These are phyloP conservation scores for Trametes cingulata DNA, from an alignment of 768 basidiomycete species.

Conservation along the genomic window DNA sequence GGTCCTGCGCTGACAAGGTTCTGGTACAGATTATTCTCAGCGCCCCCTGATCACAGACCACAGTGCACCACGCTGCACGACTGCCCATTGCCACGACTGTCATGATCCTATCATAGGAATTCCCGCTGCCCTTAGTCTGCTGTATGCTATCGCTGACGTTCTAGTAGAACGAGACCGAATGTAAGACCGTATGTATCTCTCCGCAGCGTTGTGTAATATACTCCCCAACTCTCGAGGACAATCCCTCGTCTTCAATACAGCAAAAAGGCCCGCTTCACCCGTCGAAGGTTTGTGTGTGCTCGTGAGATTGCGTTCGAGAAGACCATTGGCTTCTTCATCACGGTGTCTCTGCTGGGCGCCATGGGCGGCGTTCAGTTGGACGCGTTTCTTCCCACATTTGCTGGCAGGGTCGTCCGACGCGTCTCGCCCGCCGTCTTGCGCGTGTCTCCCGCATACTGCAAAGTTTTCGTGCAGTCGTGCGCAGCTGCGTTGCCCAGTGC, in stretches of 20 bases:
- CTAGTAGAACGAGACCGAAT: neutral
- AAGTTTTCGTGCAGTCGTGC: neutral
- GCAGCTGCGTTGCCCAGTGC: too few relatives aligned
- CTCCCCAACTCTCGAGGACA: neutral
- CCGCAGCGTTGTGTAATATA: neutral
- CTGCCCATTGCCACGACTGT: constrained; percentile 5
- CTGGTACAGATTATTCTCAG: constrained; percentile 50
- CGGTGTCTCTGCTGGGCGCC: neutral
- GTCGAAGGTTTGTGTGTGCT: neutral
- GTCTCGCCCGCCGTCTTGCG: neutral
- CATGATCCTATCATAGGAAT: constrained; percentile 9
- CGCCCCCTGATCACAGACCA: constrained; percentile 44
- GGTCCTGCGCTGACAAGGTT: constrained; percentile 1
- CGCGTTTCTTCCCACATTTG: neutral
- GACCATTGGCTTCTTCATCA: neutral
- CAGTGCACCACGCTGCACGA: neutral
- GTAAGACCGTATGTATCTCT: constrained; percentile 1
- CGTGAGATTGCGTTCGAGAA: neutral
- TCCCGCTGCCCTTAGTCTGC: neutral
- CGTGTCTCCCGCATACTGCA: neutral
- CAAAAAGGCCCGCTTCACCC: too few relatives aligned
- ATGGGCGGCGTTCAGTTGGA: constrained; percentile 1
- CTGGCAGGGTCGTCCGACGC: neutral
- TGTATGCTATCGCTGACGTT: constrained; percentile 6
- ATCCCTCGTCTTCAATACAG: too few relatives aligned